Conservation (phyloP, 495 filamentous ascomycete genomes). For the Venustampulla echinocandica region DNA sequence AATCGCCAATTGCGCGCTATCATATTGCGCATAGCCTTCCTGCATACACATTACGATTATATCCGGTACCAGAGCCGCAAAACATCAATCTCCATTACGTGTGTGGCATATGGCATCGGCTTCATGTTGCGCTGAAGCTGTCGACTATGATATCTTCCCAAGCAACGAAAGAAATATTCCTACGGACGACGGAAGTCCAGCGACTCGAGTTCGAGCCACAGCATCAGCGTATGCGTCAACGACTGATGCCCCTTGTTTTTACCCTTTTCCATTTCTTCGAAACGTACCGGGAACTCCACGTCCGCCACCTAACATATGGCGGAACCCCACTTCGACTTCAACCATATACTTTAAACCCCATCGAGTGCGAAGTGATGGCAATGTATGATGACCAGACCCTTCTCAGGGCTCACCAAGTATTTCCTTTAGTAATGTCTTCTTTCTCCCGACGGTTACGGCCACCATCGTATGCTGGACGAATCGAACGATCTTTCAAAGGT, state of each 20-base stretch:
- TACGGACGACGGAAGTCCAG: constrained; percentile 39
- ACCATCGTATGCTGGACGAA: constrained; percentile 45
- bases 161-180: constrained; percentile 48
- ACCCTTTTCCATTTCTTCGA: constrained; percentile 54
- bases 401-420: constrained; percentile 44
- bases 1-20: constrained; percentile 45
- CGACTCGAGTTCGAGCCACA: constrained; percentile 43
- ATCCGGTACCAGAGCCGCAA: constrained; percentile 35
- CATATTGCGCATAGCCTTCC: constrained; percentile 45
- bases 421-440: constrained; percentile 46
- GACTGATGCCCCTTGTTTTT: constrained; percentile 45
- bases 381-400: constrained; percentile 50
- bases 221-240: constrained; percentile 45
- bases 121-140: constrained; percentile 47
- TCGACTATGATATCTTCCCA: constrained; percentile 44
- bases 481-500: constrained; percentile 48
- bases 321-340: constrained; percentile 17
- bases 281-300: constrained; percentile 44
- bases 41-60: constrained; percentile 42
- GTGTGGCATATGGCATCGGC: constrained; percentile 49
- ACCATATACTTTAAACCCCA: constrained; percentile 34
- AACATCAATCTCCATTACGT: constrained; percentile 45
- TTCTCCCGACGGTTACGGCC: constrained; percentile 46
- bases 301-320: constrained; percentile 33
- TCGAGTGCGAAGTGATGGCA: constrained; percentile 44